Percentiles rank a stretch among this genome's conserved stretches.
phyloP scores from a whole-genome alignment of 2,329 filamentous ascomycete genomes.

The Microsporum ferrugineum region DNA sequence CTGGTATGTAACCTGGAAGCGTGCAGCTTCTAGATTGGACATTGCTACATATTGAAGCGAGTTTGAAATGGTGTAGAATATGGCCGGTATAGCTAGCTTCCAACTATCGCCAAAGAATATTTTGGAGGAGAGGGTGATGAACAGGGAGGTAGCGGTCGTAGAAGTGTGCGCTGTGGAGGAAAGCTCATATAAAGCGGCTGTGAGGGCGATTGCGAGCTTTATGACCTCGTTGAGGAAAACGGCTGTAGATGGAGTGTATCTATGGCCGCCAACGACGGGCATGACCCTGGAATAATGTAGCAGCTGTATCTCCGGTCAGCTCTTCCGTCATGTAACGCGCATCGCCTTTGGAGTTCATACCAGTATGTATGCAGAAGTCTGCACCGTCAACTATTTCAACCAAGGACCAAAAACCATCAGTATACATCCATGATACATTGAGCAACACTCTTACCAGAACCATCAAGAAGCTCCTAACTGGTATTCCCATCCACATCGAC shows the following conservation, averaged over 20 bases:
- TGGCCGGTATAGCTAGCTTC: conserved; percentile 83
- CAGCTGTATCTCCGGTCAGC: conserved; percentile 43
- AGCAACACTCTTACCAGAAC: conserved; percentile 26
- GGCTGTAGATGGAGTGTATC: conserved; percentile 87
- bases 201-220: conserved; percentile 76
- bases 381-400: conserved; percentile 29
- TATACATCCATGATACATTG: background rate
- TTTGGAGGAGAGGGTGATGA: conserved; percentile 64
- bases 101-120: conserved; percentile 87
- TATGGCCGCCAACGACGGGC: conserved; percentile 69
- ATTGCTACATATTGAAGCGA: conserved; percentile 87
- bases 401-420: background rate
- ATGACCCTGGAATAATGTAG: conserved; percentile 94
- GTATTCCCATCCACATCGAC: conserved; percentile 23
- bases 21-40: conserved; percentile 80
- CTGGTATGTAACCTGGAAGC: conserved; percentile 89
- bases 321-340: background rate
- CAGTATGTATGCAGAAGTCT: conserved; percentile 35
- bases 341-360: conserved; percentile 22
- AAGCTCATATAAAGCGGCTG: conserved; percentile 77
- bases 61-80: conserved; percentile 83
- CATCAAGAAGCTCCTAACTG: conserved; percentile 28
- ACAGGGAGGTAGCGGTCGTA: conserved; percentile 67
- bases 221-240: conserved; percentile 88
- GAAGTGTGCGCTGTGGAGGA: conserved; percentile 66